Percentiles rank a stretch among this genome's conserved stretches.
These are phyloP conservation scores for Hanseniaspora hatyaiensis DNA, from an alignment of 805 yeast species.

Conservation along the genomic window DNA sequence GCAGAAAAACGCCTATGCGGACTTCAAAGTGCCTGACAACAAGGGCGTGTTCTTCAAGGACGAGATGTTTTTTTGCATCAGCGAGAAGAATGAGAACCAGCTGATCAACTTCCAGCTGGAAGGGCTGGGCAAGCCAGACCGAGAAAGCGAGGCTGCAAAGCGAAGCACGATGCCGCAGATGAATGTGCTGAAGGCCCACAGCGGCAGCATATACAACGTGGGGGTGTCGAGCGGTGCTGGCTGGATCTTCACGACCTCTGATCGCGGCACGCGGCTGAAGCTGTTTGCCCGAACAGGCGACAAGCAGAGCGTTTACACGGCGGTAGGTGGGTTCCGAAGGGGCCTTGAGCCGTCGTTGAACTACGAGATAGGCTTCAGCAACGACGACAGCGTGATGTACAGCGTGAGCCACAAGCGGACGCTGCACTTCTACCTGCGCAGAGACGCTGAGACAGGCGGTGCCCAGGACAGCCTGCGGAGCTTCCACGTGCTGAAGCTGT, in stretches of 20 bases:
- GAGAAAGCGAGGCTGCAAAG: not conserved
- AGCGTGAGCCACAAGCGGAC: slow-evolving; percentile 84
- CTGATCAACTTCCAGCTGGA: slow-evolving; percentile 1
- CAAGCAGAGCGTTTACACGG: not conserved
- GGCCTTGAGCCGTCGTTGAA: slow-evolving; percentile 79
- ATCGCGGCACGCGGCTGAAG: slow-evolving; percentile 69
- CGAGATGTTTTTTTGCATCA: not conserved
- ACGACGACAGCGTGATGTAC: slow-evolving; percentile 63
- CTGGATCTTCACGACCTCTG: slow-evolving; percentile 69
- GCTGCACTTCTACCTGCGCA: slow-evolving; percentile 39
- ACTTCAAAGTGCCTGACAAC: not conserved
- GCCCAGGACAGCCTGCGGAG: slow-evolving; percentile 21
- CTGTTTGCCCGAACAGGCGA: slow-evolving; percentile 32
- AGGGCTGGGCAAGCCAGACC: not conserved
- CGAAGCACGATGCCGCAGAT: slow-evolving; percentile 32
- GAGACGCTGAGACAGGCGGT: slow-evolving; percentile 31
- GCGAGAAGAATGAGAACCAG: slow-evolving; percentile 1
- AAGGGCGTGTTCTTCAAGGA: not conserved
- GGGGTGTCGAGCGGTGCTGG: slow-evolving; percentile 53
- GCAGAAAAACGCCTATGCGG: not conserved
- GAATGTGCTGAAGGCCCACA: slow-evolving; percentile 68
- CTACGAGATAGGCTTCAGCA: slow-evolving; percentile 74
- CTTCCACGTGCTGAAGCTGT: slow-evolving; percentile 26
- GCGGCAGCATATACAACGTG: slow-evolving; percentile 49
- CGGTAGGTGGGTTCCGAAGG: slow-evolving; percentile 70